phyloP scores from a whole-genome alignment of 1,139 yeast species.

The Blastobotrys illinoisensis region DNA sequence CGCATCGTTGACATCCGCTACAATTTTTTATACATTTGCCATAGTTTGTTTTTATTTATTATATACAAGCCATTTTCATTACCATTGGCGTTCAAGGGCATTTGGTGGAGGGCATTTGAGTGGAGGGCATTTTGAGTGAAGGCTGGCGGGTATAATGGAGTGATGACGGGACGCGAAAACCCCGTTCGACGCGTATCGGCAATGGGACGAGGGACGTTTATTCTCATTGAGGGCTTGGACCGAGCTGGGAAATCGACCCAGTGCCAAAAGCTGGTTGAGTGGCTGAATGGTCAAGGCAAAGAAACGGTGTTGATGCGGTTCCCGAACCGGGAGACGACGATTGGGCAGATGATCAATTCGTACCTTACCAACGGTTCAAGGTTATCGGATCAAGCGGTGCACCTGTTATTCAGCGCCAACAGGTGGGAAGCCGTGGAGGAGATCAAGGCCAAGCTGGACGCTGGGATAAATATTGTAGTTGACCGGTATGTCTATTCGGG shows the following conservation, averaged over 20 bases:
- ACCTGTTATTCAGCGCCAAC: slow-evolving; percentile 85
- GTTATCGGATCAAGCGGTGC: slow-evolving; percentile 61
- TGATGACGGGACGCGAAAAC: not conserved
- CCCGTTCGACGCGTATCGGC: not conserved
- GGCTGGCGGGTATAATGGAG: too few relatives aligned
- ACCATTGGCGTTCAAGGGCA: too few relatives aligned
- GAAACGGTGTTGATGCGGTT: slow-evolving; percentile 57
- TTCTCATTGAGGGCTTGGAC: slow-evolving; percentile 88
- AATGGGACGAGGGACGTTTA: slow-evolving; percentile 55
- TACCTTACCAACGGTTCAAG: slow-evolving; percentile 47
- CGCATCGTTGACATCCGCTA: not conserved
- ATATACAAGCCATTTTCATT: too few relatives aligned
- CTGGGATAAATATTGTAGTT: slow-evolving; percentile 58
- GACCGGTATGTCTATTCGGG: slow-evolving; percentile 94
- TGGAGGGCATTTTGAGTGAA: too few relatives aligned
- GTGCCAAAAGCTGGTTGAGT: slow-evolving; percentile 43
- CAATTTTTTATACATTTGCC: too few relatives aligned
- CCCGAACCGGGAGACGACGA: slow-evolving; percentile 79
- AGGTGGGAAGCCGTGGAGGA: slow-evolving; percentile 73
- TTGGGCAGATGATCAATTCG: slow-evolving; percentile 71
- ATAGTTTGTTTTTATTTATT: too few relatives aligned
- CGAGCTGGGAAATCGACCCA: slow-evolving; percentile 95
- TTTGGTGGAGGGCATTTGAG: too few relatives aligned
- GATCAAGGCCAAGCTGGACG: slow-evolving; percentile 43
- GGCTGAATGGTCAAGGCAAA: slow-evolving; percentile 31